Percentiles rank a stretch among this genome's conserved stretches.
Conservation (phyloP, 2,329 filamentous ascomycete species). For the Calonectria honghensis region DNA sequence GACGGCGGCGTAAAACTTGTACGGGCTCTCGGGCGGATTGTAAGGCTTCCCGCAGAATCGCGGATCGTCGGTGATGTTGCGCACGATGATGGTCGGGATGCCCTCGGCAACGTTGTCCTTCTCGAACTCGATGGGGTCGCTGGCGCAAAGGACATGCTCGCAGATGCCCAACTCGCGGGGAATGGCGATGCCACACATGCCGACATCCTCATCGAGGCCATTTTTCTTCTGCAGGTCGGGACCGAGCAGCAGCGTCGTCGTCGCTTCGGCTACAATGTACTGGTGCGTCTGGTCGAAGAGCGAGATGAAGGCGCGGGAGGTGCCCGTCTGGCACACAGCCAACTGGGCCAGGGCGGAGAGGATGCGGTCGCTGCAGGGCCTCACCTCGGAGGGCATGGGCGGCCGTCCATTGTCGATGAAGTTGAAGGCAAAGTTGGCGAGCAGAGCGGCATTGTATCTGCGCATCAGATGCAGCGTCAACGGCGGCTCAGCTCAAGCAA, state of each 20-base stretch:
- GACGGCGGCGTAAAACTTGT: constrained; percentile 64
- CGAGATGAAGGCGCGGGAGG: constrained; percentile 67
- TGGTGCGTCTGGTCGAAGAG: constrained; percentile 70
- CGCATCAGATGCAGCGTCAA: neutral
- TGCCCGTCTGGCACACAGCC: constrained; percentile 64
- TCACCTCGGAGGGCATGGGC: constrained; percentile 43
- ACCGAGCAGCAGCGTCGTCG: constrained; percentile 62
- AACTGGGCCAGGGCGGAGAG: constrained; percentile 72
- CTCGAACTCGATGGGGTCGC: constrained; percentile 60
- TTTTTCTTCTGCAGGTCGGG: constrained; percentile 41
- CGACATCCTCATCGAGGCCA: constrained; percentile 53
- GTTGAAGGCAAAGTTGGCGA: constrained; percentile 31
- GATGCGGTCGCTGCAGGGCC: constrained; percentile 59
- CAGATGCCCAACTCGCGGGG: constrained; percentile 56
- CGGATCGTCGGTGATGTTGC: constrained; percentile 58
- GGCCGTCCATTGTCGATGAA: constrained; percentile 25
- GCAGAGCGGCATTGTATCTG: constrained; percentile 26
- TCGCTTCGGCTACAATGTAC: constrained; percentile 71
- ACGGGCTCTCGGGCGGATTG: constrained; percentile 47
- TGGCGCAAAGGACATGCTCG: constrained; percentile 54
- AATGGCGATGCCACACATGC: constrained; percentile 58
- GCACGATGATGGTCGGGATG: constrained; percentile 59
- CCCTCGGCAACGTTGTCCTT: constrained; percentile 28
- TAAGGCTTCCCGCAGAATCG: constrained; percentile 55
- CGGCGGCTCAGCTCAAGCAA: constrained; percentile 1